phyloP scores from a whole-genome alignment of 2,329 filamentous ascomycete species.

The Fonsecaea erecta region DNA sequence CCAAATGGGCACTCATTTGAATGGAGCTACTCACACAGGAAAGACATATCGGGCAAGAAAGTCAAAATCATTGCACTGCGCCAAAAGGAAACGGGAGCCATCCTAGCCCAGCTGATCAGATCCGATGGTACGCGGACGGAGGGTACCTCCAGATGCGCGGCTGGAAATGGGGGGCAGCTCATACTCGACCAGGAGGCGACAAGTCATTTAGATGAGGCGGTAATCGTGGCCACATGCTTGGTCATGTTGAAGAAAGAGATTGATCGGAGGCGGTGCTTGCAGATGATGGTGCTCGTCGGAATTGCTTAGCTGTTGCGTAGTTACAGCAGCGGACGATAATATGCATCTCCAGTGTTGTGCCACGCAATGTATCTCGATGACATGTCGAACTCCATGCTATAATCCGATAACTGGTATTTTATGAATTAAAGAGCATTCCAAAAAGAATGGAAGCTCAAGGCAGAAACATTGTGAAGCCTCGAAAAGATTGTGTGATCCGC shows the following conservation, averaged over 20 bases:
- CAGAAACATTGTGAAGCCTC: background rate
- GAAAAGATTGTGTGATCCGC: background rate
- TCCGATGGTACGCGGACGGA: slow-evolving; percentile 48
- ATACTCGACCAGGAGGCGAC: slow-evolving; percentile 57
- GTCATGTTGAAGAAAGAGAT: slow-evolving; percentile 70
- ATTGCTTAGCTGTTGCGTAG: background rate
- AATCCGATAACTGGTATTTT: background rate
- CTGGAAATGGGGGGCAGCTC: slow-evolving; percentile 53
- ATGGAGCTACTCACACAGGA: slow-evolving; percentile 60
- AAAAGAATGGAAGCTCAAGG: background rate
- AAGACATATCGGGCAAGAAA: slow-evolving; percentile 44
- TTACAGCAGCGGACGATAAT: background rate
- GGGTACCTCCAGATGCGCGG: slow-evolving; percentile 44
- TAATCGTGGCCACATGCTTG: slow-evolving; percentile 62
- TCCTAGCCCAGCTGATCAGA: slow-evolving; percentile 49
- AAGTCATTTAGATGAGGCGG: slow-evolving; percentile 48
- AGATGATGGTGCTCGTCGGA: slow-evolving; percentile 54
- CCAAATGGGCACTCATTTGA: slow-evolving; percentile 56
- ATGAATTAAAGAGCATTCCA: background rate
- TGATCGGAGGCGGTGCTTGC: slow-evolving; percentile 60
- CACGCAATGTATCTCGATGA: background rate
- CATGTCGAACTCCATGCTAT: background rate
- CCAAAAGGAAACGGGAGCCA: slow-evolving; percentile 25
- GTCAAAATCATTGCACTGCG: slow-evolving; percentile 40
- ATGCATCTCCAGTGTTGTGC: background rate